Evolutionary conservation across 495 filamentous ascomycete genomes (phyloP).

Genomic region (Clavariopsis aquatica): DNA sequence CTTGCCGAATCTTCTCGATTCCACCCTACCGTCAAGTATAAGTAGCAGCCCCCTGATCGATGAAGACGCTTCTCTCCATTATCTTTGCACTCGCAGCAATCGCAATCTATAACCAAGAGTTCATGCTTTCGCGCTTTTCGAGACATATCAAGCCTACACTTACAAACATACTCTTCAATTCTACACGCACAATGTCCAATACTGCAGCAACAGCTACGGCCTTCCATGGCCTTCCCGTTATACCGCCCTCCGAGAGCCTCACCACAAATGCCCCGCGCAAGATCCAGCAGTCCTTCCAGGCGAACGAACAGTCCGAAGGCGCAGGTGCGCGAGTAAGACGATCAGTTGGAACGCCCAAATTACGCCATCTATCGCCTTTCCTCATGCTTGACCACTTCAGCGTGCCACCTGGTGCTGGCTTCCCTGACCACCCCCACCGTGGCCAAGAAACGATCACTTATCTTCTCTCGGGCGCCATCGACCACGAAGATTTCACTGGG

Average conservation of each 20-base stretch:
- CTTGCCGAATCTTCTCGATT: conserved; percentile 31
- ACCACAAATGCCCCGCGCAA: conserved; percentile 62
- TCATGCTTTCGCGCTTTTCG: conserved; percentile 35
- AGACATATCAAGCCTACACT: conserved; percentile 21
- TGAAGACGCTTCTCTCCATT: conserved; percentile 41
- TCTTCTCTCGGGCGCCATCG: conserved; percentile 75
- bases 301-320: conserved; percentile 84
- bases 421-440: conserved; percentile 81
- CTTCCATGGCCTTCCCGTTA: conserved; percentile 47
- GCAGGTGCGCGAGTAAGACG: conserved; percentile 85
- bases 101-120: conserved; percentile 39
- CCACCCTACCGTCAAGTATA: conserved; percentile 33
- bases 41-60: conserved; percentile 33
- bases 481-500: conserved; percentile 95
- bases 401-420: conserved; percentile 77
- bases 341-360: conserved; percentile 79
- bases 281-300: conserved; percentile 79
- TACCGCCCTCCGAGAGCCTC: conserved; percentile 43
- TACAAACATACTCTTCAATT: conserved; percentile 10
- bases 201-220: conserved; percentile 27
- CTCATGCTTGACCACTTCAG: conserved; percentile 97
- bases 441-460: conserved; percentile 84
- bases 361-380: conserved; percentile 89
- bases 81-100: conserved; percentile 44
- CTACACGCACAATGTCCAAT: conserved; percentile 30